Base-by-base conservation (phyloP, 371 early-diverging fungal species). In the Chytridium lagenaria region DNA sequence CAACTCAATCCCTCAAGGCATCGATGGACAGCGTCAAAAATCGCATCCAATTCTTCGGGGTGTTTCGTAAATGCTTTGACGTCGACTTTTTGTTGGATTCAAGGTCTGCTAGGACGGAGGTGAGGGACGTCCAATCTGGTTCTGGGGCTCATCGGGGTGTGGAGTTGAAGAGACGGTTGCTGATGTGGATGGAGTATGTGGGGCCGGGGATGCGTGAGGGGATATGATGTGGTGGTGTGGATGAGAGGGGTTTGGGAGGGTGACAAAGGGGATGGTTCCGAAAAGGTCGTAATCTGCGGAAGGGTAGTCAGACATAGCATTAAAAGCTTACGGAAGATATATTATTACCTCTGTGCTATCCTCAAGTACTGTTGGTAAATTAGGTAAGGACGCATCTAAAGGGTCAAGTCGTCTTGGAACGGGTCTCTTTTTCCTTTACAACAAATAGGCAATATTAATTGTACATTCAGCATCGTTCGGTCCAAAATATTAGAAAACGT, bases 351-450 rank as follows among this genome's bases (percentile, higher is more conserved):
- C n/a, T n/a, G n/a, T n/a, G n/a, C n/a, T n/a, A n/a, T n/a, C n/a
- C n/a, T n/a, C n/a, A n/a, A n/a, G n/a, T n/a, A n/a, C n/a, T n/a
- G n/a, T n/a, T n/a, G n/a, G n/a, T n/a, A n/a, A n/a, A n/a, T n/a
- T 7, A 44, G 44, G 44, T 44, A 26, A 61, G 5, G 5, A 34
- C 3, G 37, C n/a, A 30, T 10, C 36, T 7, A 52, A 26, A 10
- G 55, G 55, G 5, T 52, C 55, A 7, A 52, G 55, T 23, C 55
- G 12, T 22, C 55, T 10, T 52, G 55, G 55, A 52, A 26, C 55
- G 5, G 5, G n/a, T 26, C 26, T 10, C 26, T 26, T 52, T 5
- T 5, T 5, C 55, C 55, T 52, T 52, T 52, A 15, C 44, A 44
- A 19, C 44, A 44, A 7, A 7, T 44, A 7, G 44, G 44, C 19